Evolutionary conservation across 495 filamentous ascomycete genomes (phyloP), one percentile per base, ranked within the genome.

Genomic region (Lophium mytilinum): DNA sequence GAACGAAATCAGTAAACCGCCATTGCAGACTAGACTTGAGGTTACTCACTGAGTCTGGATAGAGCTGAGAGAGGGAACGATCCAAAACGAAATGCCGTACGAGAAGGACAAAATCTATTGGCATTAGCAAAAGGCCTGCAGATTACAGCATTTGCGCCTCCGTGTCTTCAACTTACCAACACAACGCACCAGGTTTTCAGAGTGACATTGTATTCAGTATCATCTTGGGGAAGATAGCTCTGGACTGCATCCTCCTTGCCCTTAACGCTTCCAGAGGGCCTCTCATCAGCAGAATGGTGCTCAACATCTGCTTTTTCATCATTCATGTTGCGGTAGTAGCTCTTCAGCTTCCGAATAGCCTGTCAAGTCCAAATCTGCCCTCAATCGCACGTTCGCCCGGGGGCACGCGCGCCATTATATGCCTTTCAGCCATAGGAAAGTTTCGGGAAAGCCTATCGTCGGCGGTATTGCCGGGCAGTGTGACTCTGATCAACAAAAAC

Each of bases 81-180:
- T 57, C 68, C 68, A 72, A 55, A 70, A 72, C 11, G 67, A 68
- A 43, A 72, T 66, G 19, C 67, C 69, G 52, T 72, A 70, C 8
- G 58, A 60, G 12, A 63, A n/a, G 1, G 66, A 50, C 5, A 72
- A 60, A 43, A 72, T 66, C 58, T 63, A 24, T n/a, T n/a, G 17
- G 18, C 11, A 10, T 40, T 18, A 49, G 15, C 33, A 24, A 50
- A 41, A 34, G 4, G 19, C 14, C 9, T 15, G 12, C 4, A 46
- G 21, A 37, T 15, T 45, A 52, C 21, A 2, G 24, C 7, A 3
- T 36, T 18, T 30, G 15, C 19, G 19, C 4, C 24, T 30, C 6
- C 6, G 24, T 6, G 24, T 30, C 24, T 30, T 30, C 24, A 15
- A 55, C 62, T 46, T 39, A 55, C 62, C 36, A 55, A 9, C 11